These are phyloP conservation scores for Salicornia ramosissima DNA, from an alignment of 148 eudicot genomes.

Conservation along the genomic window DNA sequence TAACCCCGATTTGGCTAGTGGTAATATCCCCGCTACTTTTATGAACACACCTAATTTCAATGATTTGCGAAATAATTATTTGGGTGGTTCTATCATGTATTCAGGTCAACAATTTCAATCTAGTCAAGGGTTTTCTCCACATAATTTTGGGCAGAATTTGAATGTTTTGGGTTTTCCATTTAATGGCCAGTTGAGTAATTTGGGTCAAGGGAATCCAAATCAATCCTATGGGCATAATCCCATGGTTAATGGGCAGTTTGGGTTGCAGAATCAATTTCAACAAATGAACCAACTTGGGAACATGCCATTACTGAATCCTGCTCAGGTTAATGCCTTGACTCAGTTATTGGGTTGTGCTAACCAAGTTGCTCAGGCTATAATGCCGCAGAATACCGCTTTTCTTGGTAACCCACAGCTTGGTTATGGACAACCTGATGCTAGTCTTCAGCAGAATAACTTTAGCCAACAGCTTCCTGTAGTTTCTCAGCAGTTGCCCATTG, in stretches of 20 bases:
- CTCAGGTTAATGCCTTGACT: conserved; percentile 36
- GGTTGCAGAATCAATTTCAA: conserved; percentile 36
- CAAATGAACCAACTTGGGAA: conserved; percentile 30
- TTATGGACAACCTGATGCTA: conserved; percentile 29
- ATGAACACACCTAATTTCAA: conserved; percentile 29
- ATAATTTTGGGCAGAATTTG: conserved; percentile 23
- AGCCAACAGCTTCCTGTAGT: conserved; percentile 30
- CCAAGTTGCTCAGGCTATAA: conserved; percentile 42
- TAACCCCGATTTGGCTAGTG: conserved; percentile 22
- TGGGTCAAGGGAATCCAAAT: conserved; percentile 16
- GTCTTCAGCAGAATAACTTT: conserved; percentile 33
- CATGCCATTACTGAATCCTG: conserved; percentile 22
- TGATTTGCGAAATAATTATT: conserved; percentile 15
- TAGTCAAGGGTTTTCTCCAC: conserved; percentile 24
- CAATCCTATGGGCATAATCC: conserved; percentile 23
- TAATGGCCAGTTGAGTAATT: conserved; percentile 29
- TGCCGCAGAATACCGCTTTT: conserved; percentile 39
- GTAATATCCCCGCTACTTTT: conserved; percentile 14
- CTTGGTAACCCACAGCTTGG: conserved; percentile 38
- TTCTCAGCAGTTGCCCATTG: conserved; percentile 37
- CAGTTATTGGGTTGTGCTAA: conserved; percentile 35
- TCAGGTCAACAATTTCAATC: conserved; percentile 25
- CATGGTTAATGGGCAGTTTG: conserved; percentile 30
- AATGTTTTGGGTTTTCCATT: conserved; percentile 20
- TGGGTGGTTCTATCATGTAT: conserved; percentile 23